Base-by-base conservation (phyloP, 768 basidiomycete species). In the Plicaturopsis crispa region DNA sequence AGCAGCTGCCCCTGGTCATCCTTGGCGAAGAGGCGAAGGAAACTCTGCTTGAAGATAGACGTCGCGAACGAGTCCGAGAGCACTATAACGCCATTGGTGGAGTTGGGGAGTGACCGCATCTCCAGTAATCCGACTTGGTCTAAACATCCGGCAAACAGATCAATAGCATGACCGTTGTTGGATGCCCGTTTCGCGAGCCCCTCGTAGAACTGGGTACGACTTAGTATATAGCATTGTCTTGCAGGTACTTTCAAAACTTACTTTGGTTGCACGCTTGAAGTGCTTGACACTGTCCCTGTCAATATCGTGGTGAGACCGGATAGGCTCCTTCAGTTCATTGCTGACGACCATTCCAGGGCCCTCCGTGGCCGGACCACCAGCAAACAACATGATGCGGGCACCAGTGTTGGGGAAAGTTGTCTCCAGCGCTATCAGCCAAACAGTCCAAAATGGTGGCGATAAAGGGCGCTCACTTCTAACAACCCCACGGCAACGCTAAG, bases 41-140 rank as follows among this genome's bases (percentile, higher is more conserved):
- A 97, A 51, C 84, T 88, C 60, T 97, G 94, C 67, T 98, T 98
- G 78, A 98, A 98, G 56, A 98, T 96, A 18, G 91, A 91, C 7
- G 94, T 98, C 8, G 87, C 81, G 59, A 98, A 99, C 0, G 92
- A 93, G 54, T 99, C 96, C 26, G 94, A 91, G 24, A 98, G 72
- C 18, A 98, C 87, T 48, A 98, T 93, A 46, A 84, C 84, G 42
- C 96, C 96, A 54, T 97, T 98, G 33, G 96, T 99, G 14, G 84
- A 91, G 59, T 94, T 98, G 31, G 91, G 77, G 40, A 98, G 64
- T 1, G 86, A 84, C 57, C 92, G 96, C 96, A 99, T 99, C 66
- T 99, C 96, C 39, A 93, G 68, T 32, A 98, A 69, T 43, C 96
- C 96, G 52, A 99, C 89, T 66, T 99, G 96, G 59, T 99, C 96